phyloP scores from a whole-genome alignment of 73 alveolate species.

The Paramecium sonneborni region DNA sequence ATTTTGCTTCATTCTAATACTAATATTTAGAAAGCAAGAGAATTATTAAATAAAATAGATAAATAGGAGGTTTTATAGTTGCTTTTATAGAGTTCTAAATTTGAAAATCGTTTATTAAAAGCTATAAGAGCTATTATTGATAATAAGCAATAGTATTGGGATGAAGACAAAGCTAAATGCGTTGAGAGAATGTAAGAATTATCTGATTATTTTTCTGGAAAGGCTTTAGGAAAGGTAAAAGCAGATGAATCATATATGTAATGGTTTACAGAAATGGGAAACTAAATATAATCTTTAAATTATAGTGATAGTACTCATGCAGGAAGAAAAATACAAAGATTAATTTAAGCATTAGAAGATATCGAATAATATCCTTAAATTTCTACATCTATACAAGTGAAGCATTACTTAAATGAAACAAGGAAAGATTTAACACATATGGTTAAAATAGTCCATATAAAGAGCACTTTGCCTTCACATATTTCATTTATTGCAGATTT shows the following conservation, averaged over 20 bases:
- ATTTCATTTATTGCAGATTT: constrained; percentile 91
- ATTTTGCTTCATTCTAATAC: constrained; percentile 88
- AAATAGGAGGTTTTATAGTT: constrained; percentile 47
- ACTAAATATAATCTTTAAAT: constrained; percentile 78
- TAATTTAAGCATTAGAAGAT: constrained; percentile 90
- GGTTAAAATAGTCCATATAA: constrained; percentile 91
- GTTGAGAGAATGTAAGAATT: constrained; percentile 81
- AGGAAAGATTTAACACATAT: constrained; percentile 87
- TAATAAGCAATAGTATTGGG: constrained; percentile 57
- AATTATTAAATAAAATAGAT: constrained; percentile 69
- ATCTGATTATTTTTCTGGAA: constrained; percentile 85
- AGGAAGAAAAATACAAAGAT: constrained; percentile 89
- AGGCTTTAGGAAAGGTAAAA: constrained; percentile 70
- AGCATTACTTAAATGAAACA: constrained; percentile 88
- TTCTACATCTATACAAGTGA: constrained; percentile 86
- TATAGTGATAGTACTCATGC: constrained; percentile 89
- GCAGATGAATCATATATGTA: constrained; percentile 82
- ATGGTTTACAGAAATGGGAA: constrained; percentile 89
- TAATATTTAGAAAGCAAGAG: constrained; percentile 79
- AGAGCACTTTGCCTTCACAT: constrained; percentile 81
- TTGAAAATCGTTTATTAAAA: constrained; percentile 57
- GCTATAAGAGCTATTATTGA: constrained; percentile 50
- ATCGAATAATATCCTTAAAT: constrained; percentile 87
- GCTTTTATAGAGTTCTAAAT: constrained; percentile 49
- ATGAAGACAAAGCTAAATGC: constrained; percentile 59